Base-by-base conservation (phyloP, 306 rosid genomes). In the Cercis canadensis region DNA sequence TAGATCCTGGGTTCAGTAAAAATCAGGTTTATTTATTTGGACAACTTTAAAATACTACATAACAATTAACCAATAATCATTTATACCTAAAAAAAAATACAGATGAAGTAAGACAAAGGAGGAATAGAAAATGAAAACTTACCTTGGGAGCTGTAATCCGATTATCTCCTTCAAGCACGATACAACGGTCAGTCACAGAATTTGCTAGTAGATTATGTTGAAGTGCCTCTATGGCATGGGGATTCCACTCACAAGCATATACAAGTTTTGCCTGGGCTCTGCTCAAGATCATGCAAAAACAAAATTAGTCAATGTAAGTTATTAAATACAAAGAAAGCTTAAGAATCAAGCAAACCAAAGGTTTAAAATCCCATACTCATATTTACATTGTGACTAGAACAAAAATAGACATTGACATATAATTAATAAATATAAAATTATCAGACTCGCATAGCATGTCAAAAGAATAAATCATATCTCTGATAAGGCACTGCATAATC, bases 161-260 rank as follows among this genome's bases (percentile, higher is more conserved):
- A 85, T 87, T 94, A 81, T 91, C 99, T 76, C 99, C 97, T 75
- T 82, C 92, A 58, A 94, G 88, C 64, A 94, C 21, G 16, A 87
- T 68, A 80, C 99, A 94, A 4, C 88, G 81, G 65, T 89, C 83
- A 18, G 83, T 55, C 21, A 94, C 92, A 52, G 84, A 84, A 86
- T 91, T 94, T 45, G 78, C 80, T 75, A 76, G 83, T 31, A 94
- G 69, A 80, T 94, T 94, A 57, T 73, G 88, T 64, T 19, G 75
- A 54, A 94, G 97, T 56, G 97, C 97, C 73, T 87, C 91, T 45
- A 86, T 57, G 60, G 96, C 97, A 85, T 87, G 81, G 45, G 95
- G 88, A 80, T 94, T 94, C 95, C 99, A 94, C 66, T 95, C 99
- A 75, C 97, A 95, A 41, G 96, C 99, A 85, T 86, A 86, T 41